Conservation (phyloP, 371 early-diverging fungal species). For the Nosema muscidifuracis region DNA sequence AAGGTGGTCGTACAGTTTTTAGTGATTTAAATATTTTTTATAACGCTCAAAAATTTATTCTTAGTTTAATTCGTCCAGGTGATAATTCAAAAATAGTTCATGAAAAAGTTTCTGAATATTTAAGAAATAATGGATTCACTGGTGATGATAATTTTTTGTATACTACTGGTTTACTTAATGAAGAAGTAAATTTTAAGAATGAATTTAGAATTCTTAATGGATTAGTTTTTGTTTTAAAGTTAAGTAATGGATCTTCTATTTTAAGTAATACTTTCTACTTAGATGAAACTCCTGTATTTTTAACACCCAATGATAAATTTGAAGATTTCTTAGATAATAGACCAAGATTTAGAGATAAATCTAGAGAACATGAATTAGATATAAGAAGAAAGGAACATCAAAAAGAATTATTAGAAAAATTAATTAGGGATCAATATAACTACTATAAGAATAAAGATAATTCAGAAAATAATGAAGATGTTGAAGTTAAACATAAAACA, state of each 20-base stretch:
- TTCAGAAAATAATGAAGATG: conserved; percentile 24
- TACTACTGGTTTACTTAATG: conserved; percentile 45
- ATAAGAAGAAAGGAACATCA: conserved; percentile 63
- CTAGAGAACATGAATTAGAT: conserved; percentile 56
- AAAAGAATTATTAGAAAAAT: conserved; percentile 61
- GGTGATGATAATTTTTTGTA: conserved; percentile 26
- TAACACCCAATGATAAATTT: conserved; percentile 27
- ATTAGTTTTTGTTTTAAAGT: conserved; percentile 33
- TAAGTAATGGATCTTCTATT: conserved; percentile 8
- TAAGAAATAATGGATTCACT: conserved; percentile 14
- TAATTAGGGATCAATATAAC: conserved; percentile 58
- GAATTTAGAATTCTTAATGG: conserved; percentile 39
- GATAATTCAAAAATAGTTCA: conserved; percentile 11
- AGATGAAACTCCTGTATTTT: conserved; percentile 22
- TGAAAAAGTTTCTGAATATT: conserved; percentile 18
- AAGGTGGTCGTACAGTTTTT: conserved; percentile 56
- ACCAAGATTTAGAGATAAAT: conserved; percentile 56
- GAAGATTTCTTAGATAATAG: conserved; percentile 33
- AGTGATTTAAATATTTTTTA: conserved; percentile 49
- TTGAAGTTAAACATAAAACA: conserved; percentile 13
- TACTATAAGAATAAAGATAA: conserved; percentile 48
- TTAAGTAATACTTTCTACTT: conserved; percentile 51
- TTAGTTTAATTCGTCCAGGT: conserved; percentile 19
- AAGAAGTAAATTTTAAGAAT: conserved; percentile 37
- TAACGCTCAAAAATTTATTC: conserved; percentile 37